A percentile compares a stretch with the other conserved stretches of the same genome.
Conservation (phyloP, 208 protist genomes). For the Crithidia sp. region DNA sequence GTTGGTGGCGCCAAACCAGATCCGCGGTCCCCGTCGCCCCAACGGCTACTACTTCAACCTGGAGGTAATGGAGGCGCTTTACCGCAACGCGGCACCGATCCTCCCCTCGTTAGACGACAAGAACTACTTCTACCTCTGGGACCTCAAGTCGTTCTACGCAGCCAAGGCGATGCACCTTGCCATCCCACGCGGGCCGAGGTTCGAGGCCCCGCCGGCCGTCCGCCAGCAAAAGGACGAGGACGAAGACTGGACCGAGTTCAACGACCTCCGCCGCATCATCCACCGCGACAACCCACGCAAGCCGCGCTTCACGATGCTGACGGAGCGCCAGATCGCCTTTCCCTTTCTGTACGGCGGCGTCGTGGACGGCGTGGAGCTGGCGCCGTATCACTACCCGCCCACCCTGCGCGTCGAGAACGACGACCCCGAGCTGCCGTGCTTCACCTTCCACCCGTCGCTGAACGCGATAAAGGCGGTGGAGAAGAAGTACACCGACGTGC, state of each 20-base stretch:
- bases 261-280: slow-evolving; percentile 99
- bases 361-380: slow-evolving; percentile 94
- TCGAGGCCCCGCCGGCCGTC: slow-evolving; percentile 77
- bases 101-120: slow-evolving; percentile 97
- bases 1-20: slow-evolving; percentile 93
- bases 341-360: slow-evolving; percentile 99
- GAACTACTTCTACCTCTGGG: slow-evolving; percentile 99
- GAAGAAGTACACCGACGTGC: slow-evolving; percentile 44
- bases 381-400: slow-evolving; percentile 95
- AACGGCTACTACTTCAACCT: slow-evolving; percentile 95
- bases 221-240: slow-evolving; percentile 84
- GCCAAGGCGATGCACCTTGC: slow-evolving; percentile 99
- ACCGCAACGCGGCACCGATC: slow-evolving; percentile 96
- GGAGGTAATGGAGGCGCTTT: slow-evolving; percentile 88
- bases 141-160: slow-evolving; percentile 99
- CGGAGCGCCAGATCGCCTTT: slow-evolving; percentile 99
- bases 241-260: slow-evolving; percentile 99
- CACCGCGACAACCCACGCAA: slow-evolving; percentile 95
- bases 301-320: slow-evolving; percentile 96
- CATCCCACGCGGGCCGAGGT: slow-evolving; percentile 99
- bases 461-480: slow-evolving; percentile 96
- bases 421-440: slow-evolving; percentile 98
- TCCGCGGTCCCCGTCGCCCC: slow-evolving; percentile 74
- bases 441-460: slow-evolving; percentile 98
- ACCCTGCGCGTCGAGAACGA: slow-evolving; percentile 93